A percentile compares a stretch with the other conserved stretches of the same genome.
These are phyloP conservation scores for Wakefieldia striispora DNA, from an alignment of 768 basidiomycete genomes.

Conservation along the genomic window DNA sequence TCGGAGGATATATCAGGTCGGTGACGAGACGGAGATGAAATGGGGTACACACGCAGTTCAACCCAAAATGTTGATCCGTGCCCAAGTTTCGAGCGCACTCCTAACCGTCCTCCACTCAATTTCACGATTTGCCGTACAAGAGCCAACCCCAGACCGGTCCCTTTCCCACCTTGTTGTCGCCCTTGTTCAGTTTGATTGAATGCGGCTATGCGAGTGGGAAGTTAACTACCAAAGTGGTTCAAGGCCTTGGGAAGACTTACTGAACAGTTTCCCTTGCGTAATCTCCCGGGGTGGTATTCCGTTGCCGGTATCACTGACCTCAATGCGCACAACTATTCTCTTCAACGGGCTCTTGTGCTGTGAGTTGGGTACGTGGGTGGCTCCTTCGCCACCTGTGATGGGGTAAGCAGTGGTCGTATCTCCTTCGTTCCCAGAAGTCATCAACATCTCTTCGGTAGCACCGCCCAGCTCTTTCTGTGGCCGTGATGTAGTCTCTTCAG, in stretches of 20 bases:
- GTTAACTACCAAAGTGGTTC: neutral
- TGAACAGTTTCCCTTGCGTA: constrained; percentile 66
- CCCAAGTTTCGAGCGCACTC: constrained; percentile 59
- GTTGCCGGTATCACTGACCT: constrained; percentile 74
- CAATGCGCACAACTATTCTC: constrained; percentile 78
- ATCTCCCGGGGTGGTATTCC: constrained; percentile 68
- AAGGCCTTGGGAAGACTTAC: constrained; percentile 39
- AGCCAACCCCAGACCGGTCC: constrained; percentile 73
- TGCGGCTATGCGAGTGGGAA: constrained; percentile 44
- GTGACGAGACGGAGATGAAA: constrained; percentile 10
- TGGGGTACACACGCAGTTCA: constrained; percentile 52
- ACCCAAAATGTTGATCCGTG: constrained; percentile 90
- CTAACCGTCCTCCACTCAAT: constrained; percentile 68
- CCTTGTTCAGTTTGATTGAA: constrained; percentile 81
- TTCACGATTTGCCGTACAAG: constrained; percentile 79
- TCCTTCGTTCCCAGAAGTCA: constrained; percentile 34
- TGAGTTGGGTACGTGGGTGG: neutral
- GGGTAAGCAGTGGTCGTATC: constrained; percentile 9
- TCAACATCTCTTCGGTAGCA: constrained; percentile 23
- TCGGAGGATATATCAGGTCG: constrained; percentile 8
- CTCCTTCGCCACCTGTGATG: neutral
- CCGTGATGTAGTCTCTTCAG: constrained; percentile 8
- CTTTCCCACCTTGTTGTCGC: constrained; percentile 69
- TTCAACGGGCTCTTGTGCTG: constrained; percentile 38
- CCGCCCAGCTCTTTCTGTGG: constrained; percentile 10